phyloP scores from a whole-genome alignment of 2,329 filamentous ascomycete genomes.

The Arthrobotrys sphaeroides region DNA sequence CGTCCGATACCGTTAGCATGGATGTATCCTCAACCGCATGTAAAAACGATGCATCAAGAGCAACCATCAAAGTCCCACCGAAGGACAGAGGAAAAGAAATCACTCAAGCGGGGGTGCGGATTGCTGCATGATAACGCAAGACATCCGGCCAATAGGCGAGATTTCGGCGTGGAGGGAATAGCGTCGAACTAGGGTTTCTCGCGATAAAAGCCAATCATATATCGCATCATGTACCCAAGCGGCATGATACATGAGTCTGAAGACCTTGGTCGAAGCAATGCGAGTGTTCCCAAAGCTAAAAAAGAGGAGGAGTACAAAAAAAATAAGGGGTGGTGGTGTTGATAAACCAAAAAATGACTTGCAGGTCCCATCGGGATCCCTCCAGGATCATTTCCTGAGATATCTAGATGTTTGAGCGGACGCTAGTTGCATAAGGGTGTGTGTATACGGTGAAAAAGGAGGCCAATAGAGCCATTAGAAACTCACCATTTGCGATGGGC shows the following conservation, averaged over 20 bases:
- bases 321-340: slow-evolving; percentile 7
- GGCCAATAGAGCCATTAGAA: slow-evolving; percentile 53
- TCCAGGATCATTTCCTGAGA: slow-evolving; percentile 21
- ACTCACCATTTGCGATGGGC: slow-evolving; percentile 99
- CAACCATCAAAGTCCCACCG: slow-evolving; percentile 27
- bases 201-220: slow-evolving; percentile 53
- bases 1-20: slow-evolving; percentile 57
- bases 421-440: slow-evolving; percentile 32
- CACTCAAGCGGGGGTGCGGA: slow-evolving; percentile 52
- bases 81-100: slow-evolving; percentile 31
- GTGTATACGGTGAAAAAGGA: slow-evolving; percentile 57
- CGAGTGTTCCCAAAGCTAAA: slow-evolving; percentile 44
- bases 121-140: slow-evolving; percentile 54
- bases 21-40: slow-evolving; percentile 31
- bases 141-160: slow-evolving; percentile 49
- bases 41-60: slow-evolving; percentile 47
- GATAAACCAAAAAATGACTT: slow-evolving; percentile 35
- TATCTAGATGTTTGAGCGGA: slow-evolving; percentile 57
- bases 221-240: slow-evolving; percentile 53
- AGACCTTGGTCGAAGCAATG: slow-evolving; percentile 28
- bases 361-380: slow-evolving; percentile 11
- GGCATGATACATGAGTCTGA: slow-evolving; percentile 41
- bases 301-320: slow-evolving; percentile 4
- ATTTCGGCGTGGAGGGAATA: slow-evolving; percentile 51
- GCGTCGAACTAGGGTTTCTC: slow-evolving; percentile 53